Evolutionary conservation across 371 early-diverging fungal genomes (phyloP), one percentile per base, ranked within the genome.

Genomic region (Zancudomyces culisetae): DNA sequence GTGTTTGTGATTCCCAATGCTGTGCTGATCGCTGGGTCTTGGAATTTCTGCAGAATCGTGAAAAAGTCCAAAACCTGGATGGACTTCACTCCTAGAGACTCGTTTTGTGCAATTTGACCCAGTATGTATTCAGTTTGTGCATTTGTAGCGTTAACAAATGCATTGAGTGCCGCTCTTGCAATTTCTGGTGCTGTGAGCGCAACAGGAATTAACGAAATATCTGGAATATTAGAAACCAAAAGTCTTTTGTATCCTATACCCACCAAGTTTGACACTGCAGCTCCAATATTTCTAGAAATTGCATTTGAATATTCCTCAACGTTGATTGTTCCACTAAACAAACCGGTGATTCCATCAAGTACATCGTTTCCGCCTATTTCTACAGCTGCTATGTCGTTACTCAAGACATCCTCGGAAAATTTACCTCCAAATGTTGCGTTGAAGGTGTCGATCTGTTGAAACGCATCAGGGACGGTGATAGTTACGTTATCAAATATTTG

Each of bases 281-380:
- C 26, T 10, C 4, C n/a, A 39, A 51, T 51, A 30, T 51, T 43
- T 18, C 3, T 3, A 6, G 30, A 39, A 2, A 51, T 3, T 2
- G 18, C 27, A n/a, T 48, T 27, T n/a, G 48, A n/a, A 29, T 4
- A 48, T 10, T 20, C 2, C 8, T 48, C 48, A 19, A 48, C 4
- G 29, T 23, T 4, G 13, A 27, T 18, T 2, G 48, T 8, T 3
- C 26, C 27, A 8, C 24, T 10, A 48, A n/a, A 24, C 3, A 48
- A 10, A n/a, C 4, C 10, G 3, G 4, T n/a, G 13, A 40, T 21
- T 6, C 29, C 21, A 3, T 52, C 26, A 27, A 58, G 27, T 15
- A 57, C 42, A 39, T 58, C 55, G 54, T 58, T 58, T 24, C 54
- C 19, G 19, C 58, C 58, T 41, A 58, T 58, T 40, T 58, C 58